A percentile compares a stretch with the other conserved stretches of the same genome.
phyloP scores from a whole-genome alignment of 2,329 filamentous ascomycete genomes.

The Thelonectria blattea region DNA sequence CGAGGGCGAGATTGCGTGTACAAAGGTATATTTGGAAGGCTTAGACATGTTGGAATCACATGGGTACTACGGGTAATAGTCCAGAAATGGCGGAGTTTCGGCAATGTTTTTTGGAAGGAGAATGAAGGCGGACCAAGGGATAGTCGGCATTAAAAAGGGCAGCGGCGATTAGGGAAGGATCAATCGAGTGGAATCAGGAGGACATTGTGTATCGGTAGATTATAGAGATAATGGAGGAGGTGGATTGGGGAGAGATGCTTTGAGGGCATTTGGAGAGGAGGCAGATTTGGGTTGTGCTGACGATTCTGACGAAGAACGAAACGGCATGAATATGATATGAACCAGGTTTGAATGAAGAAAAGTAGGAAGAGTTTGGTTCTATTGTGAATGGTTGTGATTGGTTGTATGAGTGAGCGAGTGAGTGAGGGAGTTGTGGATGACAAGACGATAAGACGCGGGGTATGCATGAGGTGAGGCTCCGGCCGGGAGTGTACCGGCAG shows the following conservation, averaged over 20 bases:
- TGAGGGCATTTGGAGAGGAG: slow-evolving; percentile 17
- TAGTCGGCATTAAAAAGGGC: slow-evolving; percentile 4
- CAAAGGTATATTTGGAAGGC: slow-evolving; percentile 37
- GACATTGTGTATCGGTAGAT: slow-evolving; percentile 29
- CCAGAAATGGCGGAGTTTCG: slow-evolving; percentile 29
- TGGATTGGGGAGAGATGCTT: slow-evolving; percentile 13
- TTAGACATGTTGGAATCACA: slow-evolving; percentile 39
- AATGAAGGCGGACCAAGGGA: slow-evolving; percentile 11
- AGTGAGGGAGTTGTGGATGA: background rate
- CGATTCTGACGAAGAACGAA: slow-evolving; percentile 39
- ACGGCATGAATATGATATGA: slow-evolving; percentile 45
- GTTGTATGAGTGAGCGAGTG: background rate
- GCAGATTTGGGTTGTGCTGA: slow-evolving; percentile 38
- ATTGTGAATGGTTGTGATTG: slow-evolving; percentile 1
- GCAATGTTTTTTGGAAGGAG: slow-evolving; percentile 28
- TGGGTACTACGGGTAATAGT: slow-evolving; percentile 39
- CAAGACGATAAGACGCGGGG: slow-evolving; percentile 7
- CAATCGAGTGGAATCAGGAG: slow-evolving; percentile 14
- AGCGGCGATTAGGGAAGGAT: slow-evolving; percentile 23
- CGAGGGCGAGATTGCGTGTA: slow-evolving; percentile 39
- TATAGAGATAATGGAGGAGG: slow-evolving; percentile 35
- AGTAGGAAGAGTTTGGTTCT: background rate
- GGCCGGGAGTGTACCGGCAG: background rate
- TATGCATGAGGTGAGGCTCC: background rate
- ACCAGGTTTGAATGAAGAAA: slow-evolving; percentile 30